A percentile compares a stretch with the other conserved stretches of the same genome.
phyloP scores from a whole-genome alignment of 129 eudicot species.

The Flaveria sonorensis region DNA sequence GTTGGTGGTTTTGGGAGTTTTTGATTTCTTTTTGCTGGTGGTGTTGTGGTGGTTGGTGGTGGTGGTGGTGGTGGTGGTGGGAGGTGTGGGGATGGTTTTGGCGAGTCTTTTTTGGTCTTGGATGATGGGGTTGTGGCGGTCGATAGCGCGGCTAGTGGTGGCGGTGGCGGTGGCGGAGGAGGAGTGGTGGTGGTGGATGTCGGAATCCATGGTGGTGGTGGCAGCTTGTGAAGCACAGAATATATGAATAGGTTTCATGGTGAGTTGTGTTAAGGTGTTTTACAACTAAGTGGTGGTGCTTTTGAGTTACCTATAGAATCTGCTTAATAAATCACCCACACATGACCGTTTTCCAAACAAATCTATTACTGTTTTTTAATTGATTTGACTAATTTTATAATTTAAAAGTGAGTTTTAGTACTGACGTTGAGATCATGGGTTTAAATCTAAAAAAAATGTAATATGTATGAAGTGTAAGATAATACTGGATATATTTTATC shows the following conservation, averaged over 20 bases:
- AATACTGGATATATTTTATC: too few species aligned
- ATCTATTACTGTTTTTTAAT: background rate
- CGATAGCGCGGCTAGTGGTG: constrained; percentile 68
- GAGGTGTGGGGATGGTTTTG: constrained; percentile 11
- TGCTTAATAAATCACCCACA: constrained; percentile 6
- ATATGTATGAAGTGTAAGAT: too few species aligned
- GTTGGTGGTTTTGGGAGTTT: constrained; percentile 17
- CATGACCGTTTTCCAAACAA: background rate
- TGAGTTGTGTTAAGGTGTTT: constrained; percentile 10
- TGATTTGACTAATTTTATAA: too few species aligned
- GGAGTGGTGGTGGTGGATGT: constrained; percentile 27
- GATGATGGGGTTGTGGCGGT: constrained; percentile 89
- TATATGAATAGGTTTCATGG: constrained; percentile 46
- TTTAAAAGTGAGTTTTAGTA: too few species aligned
- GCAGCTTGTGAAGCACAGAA: constrained; percentile 59
- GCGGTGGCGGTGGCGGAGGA: constrained; percentile 30
- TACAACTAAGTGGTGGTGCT: constrained; percentile 30
- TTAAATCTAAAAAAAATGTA: too few species aligned
- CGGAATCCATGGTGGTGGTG: constrained; percentile 39
- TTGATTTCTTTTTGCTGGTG: background rate
- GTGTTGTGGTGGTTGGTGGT: constrained; percentile 14
- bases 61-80: constrained; percentile 31
- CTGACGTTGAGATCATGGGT: too few species aligned
- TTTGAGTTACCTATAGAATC: constrained; percentile 39
- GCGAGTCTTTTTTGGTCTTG: constrained; percentile 54